Base-by-base conservation (phyloP, 2,329 filamentous ascomycete genomes). In the Phaeomoniella chlamydospora region DNA sequence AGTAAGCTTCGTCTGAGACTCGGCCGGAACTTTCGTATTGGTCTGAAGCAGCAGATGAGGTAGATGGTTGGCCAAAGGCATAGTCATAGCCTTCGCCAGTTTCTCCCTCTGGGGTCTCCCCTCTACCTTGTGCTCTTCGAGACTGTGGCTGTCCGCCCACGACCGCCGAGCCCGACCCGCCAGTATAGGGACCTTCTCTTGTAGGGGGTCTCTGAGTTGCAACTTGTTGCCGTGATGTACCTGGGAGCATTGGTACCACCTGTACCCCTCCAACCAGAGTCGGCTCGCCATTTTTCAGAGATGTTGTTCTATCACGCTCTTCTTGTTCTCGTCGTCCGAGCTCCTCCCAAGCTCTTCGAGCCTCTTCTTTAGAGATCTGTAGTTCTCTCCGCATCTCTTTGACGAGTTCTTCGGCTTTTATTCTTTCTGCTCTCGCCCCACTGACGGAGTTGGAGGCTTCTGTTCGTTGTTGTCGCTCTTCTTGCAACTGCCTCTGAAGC, bases 321-420 rank as follows among this genome's bases (percentile, higher is more conserved):
- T 92, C 84, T 52, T 94, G 85, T 57, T 96, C 90, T 35, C 86
- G 76, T 35, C 88, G 74, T 15, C 90, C 90, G 1, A 98, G 73
- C 57, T 96, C 90, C 61, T 98, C 90, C 90, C 90, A 98, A 2
- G 90, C 90, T 39, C 90, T 75, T 22, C 88, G 77, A 5, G 90
- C 88, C 58, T 98, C 90, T 47, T 94, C 88, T 52, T 94, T 94
- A 29, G 87, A 92, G 41, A 98, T 98, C 49, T 81, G 74, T 29
- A 96, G 67, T 58, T 98, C 90, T 43, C 90, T 83, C 48, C 81
- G 80, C 80, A 94, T 86, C 56, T 96, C 90, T 12, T 70, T 68
- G n/a, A 93, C 71, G 46, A 85, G 69, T 50, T 84, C 83, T 46
- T 92, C 79, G 0, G 76, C 72, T 49, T 74, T 76, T 26, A 65